Evolutionary conservation across 2,329 filamentous ascomycete genomes (phyloP).

Genomic region (Penicillium paneum): DNA sequence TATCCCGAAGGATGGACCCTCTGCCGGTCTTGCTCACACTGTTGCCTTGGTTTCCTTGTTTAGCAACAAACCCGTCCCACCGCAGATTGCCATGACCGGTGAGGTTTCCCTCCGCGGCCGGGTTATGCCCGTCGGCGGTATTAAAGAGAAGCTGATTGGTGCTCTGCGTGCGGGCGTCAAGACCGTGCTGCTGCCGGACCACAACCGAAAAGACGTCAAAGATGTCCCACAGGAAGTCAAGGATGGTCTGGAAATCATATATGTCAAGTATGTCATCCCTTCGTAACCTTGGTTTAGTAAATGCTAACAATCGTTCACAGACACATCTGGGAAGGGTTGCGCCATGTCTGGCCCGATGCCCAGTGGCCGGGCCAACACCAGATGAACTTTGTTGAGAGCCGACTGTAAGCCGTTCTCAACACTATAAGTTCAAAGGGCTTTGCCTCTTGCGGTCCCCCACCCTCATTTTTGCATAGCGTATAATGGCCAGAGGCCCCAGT

Average conservation of each 20-base stretch:
- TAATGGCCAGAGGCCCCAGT: conserved; percentile 4
- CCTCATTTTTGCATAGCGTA: conserved; percentile 20
- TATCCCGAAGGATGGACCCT: conserved; percentile 85
- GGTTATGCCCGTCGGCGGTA: conserved; percentile 91
- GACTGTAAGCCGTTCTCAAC: conserved; percentile 56
- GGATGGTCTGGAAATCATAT: conserved; percentile 80
- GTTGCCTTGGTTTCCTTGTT: conserved; percentile 91
- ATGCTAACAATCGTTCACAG: conserved; percentile 44
- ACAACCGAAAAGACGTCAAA: conserved; percentile 87
- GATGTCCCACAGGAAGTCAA: conserved; percentile 89
- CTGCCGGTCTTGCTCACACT: conserved; percentile 87
- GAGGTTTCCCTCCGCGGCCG: conserved; percentile 78
- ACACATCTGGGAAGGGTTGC: conserved; percentile 92
- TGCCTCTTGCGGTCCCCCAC: conserved; percentile 6
- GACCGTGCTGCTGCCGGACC: conserved; percentile 80
- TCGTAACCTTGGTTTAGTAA: background rate
- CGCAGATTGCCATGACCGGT: conserved; percentile 91
- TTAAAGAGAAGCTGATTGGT: conserved; percentile 98
- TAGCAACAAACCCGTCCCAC: conserved; percentile 77
- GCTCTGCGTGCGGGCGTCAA: conserved; percentile 90
- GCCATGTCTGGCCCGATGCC: conserved; percentile 84
- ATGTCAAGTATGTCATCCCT: conserved; percentile 67
- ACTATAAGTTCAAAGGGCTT: background rate
- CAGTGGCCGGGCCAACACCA: conserved; percentile 75
- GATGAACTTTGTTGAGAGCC: conserved; percentile 70